A percentile compares a stretch with the other conserved stretches of the same genome.
These are phyloP conservation scores for Fusarium phyllophilum DNA, from an alignment of 2,329 filamentous ascomycete species.

Conservation along the genomic window DNA sequence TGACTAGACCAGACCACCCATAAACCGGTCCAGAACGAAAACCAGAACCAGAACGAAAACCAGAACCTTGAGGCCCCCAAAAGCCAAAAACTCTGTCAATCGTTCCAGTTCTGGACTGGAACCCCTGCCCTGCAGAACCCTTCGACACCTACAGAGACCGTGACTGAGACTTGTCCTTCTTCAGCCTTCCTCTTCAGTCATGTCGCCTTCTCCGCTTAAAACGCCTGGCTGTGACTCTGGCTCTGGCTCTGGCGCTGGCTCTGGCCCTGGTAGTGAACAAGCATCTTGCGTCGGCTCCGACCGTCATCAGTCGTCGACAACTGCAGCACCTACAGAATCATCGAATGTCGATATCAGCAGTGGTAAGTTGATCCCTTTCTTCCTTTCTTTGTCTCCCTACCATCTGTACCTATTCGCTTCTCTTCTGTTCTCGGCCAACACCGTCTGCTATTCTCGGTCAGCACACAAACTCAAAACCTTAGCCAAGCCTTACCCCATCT, in stretches of 20 bases:
- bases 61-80: slow-evolving; percentile 21
- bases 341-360: not conserved
- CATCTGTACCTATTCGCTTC: not conserved
- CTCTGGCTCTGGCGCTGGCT: not conserved
- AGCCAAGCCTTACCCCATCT: slow-evolving; percentile 4
- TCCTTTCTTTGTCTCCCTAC: not conserved
- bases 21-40: slow-evolving; percentile 13
- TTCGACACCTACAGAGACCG: not conserved
- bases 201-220: slow-evolving; percentile 18
- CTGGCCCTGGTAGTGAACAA: not conserved
- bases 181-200: slow-evolving; percentile 10
- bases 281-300: slow-evolving; percentile 33
- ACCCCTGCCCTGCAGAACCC: slow-evolving; percentile 23
- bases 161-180: not conserved
- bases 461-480: slow-evolving; percentile 1
- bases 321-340: not conserved
- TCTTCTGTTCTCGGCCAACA: not conserved
- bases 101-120: slow-evolving; percentile 15
- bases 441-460: slow-evolving; percentile 8
- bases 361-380: slow-evolving; percentile 6
- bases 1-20: not conserved
- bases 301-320: slow-evolving; percentile 18
- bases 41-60: slow-evolving; percentile 5
- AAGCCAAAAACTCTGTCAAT: slow-evolving; percentile 19
- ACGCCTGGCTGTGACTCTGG: not conserved